Conservation (phyloP, 345 rosid species). For the Gossypium ekmanianum region DNA sequence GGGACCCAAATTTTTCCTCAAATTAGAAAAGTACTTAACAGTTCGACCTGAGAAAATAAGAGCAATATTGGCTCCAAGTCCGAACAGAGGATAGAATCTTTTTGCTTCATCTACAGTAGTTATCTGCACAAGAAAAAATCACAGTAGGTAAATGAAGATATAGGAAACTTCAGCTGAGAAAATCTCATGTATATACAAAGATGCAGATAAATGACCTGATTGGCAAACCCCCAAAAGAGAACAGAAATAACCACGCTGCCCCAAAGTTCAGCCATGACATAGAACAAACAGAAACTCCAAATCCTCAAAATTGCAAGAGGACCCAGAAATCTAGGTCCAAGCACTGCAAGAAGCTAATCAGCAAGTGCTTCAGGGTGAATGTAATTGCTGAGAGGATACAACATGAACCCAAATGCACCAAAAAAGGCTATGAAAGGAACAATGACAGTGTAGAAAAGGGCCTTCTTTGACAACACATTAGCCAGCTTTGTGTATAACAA, state of each 20-base stretch:
- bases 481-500: constrained; percentile 71
- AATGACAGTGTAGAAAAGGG: constrained; percentile 83
- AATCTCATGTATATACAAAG: not conserved
- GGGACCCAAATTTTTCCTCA: constrained; percentile 83
- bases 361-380: constrained; percentile 83
- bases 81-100: constrained; percentile 86
- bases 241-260: constrained; percentile 95
- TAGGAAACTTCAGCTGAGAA: not conserved
- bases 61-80: constrained; percentile 91
- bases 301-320: constrained; percentile 93
- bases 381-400: constrained; percentile 81
- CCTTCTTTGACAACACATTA: constrained; percentile 74
- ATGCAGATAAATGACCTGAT: constrained; percentile 61
- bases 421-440: constrained; percentile 89
- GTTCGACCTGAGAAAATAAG: constrained; percentile 89
- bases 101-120: constrained; percentile 95
- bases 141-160: not conserved
- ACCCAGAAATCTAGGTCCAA: constrained; percentile 96
- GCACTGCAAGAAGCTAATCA: constrained; percentile 62
- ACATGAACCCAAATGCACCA: constrained; percentile 84
- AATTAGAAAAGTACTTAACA: constrained; percentile 84
- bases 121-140: constrained; percentile 46
- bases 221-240: constrained; percentile 95
- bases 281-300: constrained; percentile 94
- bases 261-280: constrained; percentile 99